These are phyloP conservation scores for Parascedosporium putredinis DNA, from an alignment of 2,329 filamentous ascomycete genomes.

Conservation along the genomic window DNA sequence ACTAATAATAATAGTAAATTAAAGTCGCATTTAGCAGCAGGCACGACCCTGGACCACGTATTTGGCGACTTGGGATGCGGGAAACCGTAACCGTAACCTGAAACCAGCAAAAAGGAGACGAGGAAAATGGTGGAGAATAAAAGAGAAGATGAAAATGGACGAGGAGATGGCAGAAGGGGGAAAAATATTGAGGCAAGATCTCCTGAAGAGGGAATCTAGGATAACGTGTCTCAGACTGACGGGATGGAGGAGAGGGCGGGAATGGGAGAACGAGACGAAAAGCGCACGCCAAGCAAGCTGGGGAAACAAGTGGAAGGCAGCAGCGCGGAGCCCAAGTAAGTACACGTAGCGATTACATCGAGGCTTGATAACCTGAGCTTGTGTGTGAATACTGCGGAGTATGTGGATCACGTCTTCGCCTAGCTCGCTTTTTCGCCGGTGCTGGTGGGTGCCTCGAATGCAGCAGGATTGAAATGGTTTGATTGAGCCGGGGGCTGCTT, in stretches of 20 bases:
- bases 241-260: background rate
- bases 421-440: too few relatives aligned
- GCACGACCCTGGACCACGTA: background rate
- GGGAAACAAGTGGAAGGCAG: too few relatives aligned
- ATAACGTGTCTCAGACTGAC: background rate
- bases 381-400: too few relatives aligned
- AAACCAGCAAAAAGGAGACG: background rate
- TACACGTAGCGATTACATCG: background rate
- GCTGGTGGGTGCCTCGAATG: too few relatives aligned
- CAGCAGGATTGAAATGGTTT: too few relatives aligned
- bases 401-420: background rate
- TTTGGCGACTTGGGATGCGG: background rate
- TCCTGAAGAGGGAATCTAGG: background rate
- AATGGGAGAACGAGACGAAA: background rate
- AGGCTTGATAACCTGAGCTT: too few relatives aligned
- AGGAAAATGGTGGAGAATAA: background rate
- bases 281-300: too few relatives aligned
- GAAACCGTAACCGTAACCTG: background rate
- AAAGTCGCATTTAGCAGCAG: background rate
- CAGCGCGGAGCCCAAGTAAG: too few relatives aligned
- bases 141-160: background rate
- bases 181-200: background rate
- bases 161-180: too few relatives aligned
- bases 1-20: constrained; percentile 3
- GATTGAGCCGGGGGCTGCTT: too few relatives aligned